Base-by-base conservation (phyloP, 2,329 filamentous ascomycete genomes). In the Aspergillus calidoustus region DNA sequence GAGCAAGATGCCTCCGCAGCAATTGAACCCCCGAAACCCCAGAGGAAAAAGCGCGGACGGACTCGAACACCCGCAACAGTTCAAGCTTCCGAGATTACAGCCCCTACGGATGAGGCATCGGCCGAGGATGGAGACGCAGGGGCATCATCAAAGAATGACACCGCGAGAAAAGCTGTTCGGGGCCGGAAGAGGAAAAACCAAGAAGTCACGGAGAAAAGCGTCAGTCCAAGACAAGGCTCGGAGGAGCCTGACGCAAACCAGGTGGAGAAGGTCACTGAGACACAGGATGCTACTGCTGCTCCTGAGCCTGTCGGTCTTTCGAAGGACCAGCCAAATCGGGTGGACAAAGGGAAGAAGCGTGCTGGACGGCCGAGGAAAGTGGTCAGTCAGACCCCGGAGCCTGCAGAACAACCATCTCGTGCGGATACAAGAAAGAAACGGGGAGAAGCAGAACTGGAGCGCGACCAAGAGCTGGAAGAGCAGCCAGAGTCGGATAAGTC, bases 321-420 rank as follows among this genome's bases (percentile, higher is more conserved):
- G 19, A 46, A 59, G 47, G 60, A 53, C 8, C 53, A 59, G 44
- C 41, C 41, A 31, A 68, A 60, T 50, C 62, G 58, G 51, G 53
- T 57, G 34, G 55, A 59, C 22, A 59, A 58, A 44, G 57, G 51
- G 25, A 54, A 57, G 57, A 68, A 61, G 22, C 67, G 66, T 43
- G 66, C 60, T 54, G 64, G 66, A 34, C 64, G 63, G 25, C 59
- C 61, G 13, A 47, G 31, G 41, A 67, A 60, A 54, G 59, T 58
- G 31, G 22, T 41, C 15, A 17, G 25, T 9, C 38, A 17, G 9
- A 23, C 53, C 48, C 47, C 22, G 19, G 57, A 59, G 23, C 34
- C 46, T 34, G 15, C 38, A 15, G 59, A 64, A 48, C 30, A 56
- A 56, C 9, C n/a, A 30, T 19, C 46, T 23, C 31, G 54, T 2